Percentiles rank a stretch among this genome's conserved stretches.
Conservation (phyloP, 352 stramenopile species). For the Pythium sukuiense region DNA sequence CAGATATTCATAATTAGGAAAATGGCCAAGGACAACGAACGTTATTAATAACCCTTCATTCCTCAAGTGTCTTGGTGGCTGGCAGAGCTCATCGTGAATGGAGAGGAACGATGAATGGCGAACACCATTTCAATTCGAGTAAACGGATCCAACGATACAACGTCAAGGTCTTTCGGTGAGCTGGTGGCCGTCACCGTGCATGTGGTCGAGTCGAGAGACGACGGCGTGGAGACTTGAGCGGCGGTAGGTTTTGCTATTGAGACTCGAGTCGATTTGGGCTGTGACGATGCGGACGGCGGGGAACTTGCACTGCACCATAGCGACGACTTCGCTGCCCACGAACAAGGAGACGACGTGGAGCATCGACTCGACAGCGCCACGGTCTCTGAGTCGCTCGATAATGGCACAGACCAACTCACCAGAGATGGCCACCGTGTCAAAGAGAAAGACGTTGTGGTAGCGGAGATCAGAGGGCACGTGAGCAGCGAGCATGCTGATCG, state of each 20-base stretch:
- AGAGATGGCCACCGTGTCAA: conserved; percentile 40
- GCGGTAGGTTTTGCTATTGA: conserved; percentile 14
- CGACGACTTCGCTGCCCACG: conserved; percentile 34
- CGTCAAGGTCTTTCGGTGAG: not conserved
- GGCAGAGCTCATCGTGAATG: too few relatives aligned
- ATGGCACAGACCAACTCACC: conserved; percentile 33
- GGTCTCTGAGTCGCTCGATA: conserved; percentile 36
- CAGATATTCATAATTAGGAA: too few relatives aligned
- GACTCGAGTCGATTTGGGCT: conserved; percentile 26
- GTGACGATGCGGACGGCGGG: conserved; percentile 32
- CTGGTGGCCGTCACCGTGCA: conserved; percentile 5
- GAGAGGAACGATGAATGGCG: too few relatives aligned
- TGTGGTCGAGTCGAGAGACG: conserved; percentile 13
- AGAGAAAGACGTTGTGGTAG: conserved; percentile 54
- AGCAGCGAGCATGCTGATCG: conserved; percentile 12
- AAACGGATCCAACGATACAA: not conserved
- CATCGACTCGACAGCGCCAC: conserved; percentile 42
- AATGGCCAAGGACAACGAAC: too few relatives aligned
- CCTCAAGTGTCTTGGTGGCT: too few relatives aligned
- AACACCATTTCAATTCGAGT: too few relatives aligned
- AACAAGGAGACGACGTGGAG: conserved; percentile 46
- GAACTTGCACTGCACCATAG: conserved; percentile 35
- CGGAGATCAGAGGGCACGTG: conserved; percentile 31
- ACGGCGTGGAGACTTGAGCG: conserved; percentile 7
- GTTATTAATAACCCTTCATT: too few relatives aligned